Evolutionary conservation across 2,329 filamentous ascomycete genomes (phyloP).

Genomic region (Salinomyces thailandicus): DNA sequence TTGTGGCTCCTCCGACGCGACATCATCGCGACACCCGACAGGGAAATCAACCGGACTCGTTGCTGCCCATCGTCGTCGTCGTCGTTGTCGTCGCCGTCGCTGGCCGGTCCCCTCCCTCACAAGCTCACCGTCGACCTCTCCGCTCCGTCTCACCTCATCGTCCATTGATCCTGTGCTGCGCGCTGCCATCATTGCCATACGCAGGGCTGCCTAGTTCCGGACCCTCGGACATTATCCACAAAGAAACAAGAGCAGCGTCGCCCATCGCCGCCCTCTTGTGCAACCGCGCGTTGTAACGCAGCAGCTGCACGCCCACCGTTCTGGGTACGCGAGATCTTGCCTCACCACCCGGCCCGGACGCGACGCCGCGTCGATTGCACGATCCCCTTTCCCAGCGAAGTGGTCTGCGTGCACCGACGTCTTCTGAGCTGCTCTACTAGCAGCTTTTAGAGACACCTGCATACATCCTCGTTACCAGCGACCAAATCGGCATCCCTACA

Average conservation of each 20-base stretch:
- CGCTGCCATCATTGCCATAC: conserved; percentile 2
- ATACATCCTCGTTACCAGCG: conserved; percentile 31
- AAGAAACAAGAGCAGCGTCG: conserved; percentile 14
- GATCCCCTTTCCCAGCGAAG: conserved; percentile 26
- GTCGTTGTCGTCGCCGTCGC: too few relatives aligned
- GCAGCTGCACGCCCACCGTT: conserved; percentile 39
- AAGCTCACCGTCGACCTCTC: too few relatives aligned
- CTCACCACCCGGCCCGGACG: conserved; percentile 25
- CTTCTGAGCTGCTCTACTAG: conserved; percentile 14
- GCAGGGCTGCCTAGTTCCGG: conserved; percentile 25
- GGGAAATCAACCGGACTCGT: too few relatives aligned
- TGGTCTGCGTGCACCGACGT: conserved; percentile 25
- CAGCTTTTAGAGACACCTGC: conserved; percentile 26
- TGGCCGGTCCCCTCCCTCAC: too few relatives aligned
- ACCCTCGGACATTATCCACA: conserved; percentile 28
- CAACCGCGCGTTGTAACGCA: conserved; percentile 30
- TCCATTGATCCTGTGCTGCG: too few relatives aligned
- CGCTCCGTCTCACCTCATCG: too few relatives aligned
- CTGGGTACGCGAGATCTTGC: conserved; percentile 31
- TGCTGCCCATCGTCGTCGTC: conserved; percentile 1
- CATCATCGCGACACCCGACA: conserved; percentile 5
- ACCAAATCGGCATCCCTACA: conserved; percentile 17
- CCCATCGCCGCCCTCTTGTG: conserved; percentile 21
- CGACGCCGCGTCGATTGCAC: conserved; percentile 24
- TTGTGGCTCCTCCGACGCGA: conserved; percentile 10